A percentile compares a stretch with the other conserved stretches of the same genome.
Evolutionary conservation across 495 filamentous ascomycete species (phyloP).

Genomic region (Talaromyces proteolyticus): DNA sequence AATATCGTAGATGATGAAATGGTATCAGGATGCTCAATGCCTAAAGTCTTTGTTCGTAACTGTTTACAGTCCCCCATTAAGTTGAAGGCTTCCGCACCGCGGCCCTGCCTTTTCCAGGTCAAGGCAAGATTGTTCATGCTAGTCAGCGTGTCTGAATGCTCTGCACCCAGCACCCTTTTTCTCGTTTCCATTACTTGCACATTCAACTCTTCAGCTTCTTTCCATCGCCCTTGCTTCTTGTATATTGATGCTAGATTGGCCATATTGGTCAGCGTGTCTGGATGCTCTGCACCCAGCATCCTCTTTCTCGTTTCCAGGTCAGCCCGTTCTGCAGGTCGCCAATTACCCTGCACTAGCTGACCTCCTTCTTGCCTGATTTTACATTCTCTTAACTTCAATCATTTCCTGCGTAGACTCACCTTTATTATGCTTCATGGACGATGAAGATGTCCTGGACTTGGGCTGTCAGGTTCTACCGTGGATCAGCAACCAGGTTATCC

Average conservation of each 20-base stretch:
- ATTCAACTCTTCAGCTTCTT: constrained; percentile 23
- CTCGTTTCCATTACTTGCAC: no score
- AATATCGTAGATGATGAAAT: constrained; percentile 12
- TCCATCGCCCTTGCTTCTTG: constrained; percentile 14
- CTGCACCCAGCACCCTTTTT: constrained; percentile 9
- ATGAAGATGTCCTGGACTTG: neutral
- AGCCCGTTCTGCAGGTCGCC: no score
- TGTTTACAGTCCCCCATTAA: constrained; percentile 15
- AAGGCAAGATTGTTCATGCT: constrained; percentile 10
- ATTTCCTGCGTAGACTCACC: neutral
- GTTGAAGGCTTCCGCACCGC: constrained; percentile 14
- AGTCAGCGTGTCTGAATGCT: constrained; percentile 13
- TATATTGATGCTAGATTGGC: constrained; percentile 17
- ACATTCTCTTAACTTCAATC: neutral
- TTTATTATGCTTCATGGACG: neutral
- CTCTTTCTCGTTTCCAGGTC: no score
- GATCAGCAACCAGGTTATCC: neutral
- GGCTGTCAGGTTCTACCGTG: neutral
- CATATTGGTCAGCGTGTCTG: constrained; percentile 24
- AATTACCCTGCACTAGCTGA: no score
- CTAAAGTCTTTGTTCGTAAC: constrained; percentile 11
- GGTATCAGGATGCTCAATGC: constrained; percentile 15
- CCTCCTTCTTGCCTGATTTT: no score
- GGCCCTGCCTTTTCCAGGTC: constrained; percentile 13
- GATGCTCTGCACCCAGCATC: no score